A percentile compares a stretch with the other conserved stretches of the same genome.
Conservation (phyloP, 371 early-diverging fungal species). For the Catenaria anguillulae region DNA sequence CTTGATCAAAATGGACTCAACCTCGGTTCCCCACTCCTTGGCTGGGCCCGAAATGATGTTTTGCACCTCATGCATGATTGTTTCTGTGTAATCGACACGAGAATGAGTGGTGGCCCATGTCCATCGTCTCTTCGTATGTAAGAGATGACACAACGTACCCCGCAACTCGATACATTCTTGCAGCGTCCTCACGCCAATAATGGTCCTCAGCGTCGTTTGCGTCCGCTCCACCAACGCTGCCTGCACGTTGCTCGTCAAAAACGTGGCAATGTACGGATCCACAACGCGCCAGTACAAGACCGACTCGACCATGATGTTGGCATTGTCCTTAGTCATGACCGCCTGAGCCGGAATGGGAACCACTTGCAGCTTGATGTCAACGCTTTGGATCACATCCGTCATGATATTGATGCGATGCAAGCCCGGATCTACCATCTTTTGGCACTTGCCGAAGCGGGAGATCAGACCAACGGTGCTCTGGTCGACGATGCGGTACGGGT, state of each 20-base stretch:
- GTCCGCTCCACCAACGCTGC: slow-evolving; percentile 59
- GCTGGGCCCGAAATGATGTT: not conserved
- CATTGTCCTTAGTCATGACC: slow-evolving; percentile 83
- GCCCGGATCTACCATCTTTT: slow-evolving; percentile 21
- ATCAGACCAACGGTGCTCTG: slow-evolving; percentile 57
- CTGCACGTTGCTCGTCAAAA: slow-evolving; percentile 53
- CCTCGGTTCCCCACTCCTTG: not conserved
- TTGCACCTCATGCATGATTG: not conserved
- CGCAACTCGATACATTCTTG: slow-evolving; percentile 77
- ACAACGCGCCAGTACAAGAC: slow-evolving; percentile 69
- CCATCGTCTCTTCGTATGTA: not conserved
- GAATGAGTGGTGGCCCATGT: too few species aligned
- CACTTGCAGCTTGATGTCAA: slow-evolving; percentile 66
- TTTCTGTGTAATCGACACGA: not conserved
- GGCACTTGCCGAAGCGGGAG: slow-evolving; percentile 64
- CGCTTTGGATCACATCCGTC: slow-evolving; percentile 43
- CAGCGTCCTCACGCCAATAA: slow-evolving; percentile 27
- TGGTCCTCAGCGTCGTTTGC: slow-evolving; percentile 21
- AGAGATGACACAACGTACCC: slow-evolving; percentile 46
- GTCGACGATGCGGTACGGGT: slow-evolving; percentile 52
- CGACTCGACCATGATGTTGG: slow-evolving; percentile 59
- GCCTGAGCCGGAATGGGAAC: slow-evolving; percentile 52
- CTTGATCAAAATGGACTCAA: slow-evolving; percentile 59
- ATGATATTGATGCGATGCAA: slow-evolving; percentile 58
- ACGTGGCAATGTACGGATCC: slow-evolving; percentile 29